Evolutionary conservation across 495 filamentous ascomycete species (phyloP), one percentile per base, ranked within the genome.

Genomic region (Neurospora tetraspora): DNA sequence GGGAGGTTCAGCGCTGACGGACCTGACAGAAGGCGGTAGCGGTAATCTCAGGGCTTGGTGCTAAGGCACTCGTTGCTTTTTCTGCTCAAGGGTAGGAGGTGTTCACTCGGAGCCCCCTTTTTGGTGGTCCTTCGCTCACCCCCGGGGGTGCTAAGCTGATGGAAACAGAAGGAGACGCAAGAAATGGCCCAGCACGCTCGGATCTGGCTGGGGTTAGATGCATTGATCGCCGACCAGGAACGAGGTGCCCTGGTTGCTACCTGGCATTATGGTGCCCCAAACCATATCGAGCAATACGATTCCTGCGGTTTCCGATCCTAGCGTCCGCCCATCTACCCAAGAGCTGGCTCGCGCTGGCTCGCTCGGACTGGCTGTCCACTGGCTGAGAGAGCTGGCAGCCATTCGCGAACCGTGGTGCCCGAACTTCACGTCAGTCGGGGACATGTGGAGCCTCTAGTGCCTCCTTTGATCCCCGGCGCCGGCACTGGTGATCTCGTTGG

Each of bases 171-270:
- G 43, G 43, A 47, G 43, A 47, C 43, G 18, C 42, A 45, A 20
- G 18, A 59, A 59, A 59, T 59, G 47, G 23, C 47, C 53, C 53
- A 61, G 53, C 47, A 61, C 23, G 27, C 53, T 61, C 53, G 53
- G 65, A 31, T 40, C 43, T 39, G 59, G 12, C 39, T 40, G 71
- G 74, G 71, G 34, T 34, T 16, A 42, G 72, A 73, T 75, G 73
- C 78, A 74, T 23, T 76, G 78, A 81, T 81, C 79, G 79, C 76
- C 79, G 76, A 75, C 78, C 71, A 81, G 77, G 79, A 76, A 65
- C 53, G 27, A 34, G 53, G 27, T 65, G 53, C 53, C 53, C 53
- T 18, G 53, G 53, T 65, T 65, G 47, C 47, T 23, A 59, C 47
- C 47, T 59, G 47, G 47, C n/a, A 71, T 72, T 45, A 27, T 39